These are phyloP conservation scores for Dictyophora rubrovolvata DNA, from an alignment of 768 basidiomycete genomes.

Conservation along the genomic window DNA sequence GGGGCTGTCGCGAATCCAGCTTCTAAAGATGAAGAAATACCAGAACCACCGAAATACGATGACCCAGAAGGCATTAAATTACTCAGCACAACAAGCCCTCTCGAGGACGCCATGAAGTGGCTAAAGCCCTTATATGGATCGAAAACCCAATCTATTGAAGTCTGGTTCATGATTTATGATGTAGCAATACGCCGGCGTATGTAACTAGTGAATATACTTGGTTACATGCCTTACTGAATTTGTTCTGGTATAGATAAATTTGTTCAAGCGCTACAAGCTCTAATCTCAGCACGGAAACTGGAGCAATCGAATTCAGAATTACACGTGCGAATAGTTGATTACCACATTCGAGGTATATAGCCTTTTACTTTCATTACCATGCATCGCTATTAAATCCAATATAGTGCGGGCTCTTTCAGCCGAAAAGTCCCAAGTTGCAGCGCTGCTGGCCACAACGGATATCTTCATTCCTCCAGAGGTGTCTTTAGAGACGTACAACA, in stretches of 20 bases:
- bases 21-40: slow-evolving; percentile 62
- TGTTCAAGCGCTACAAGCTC: slow-evolving; percentile 64
- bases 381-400: slow-evolving; percentile 2
- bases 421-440: slow-evolving; percentile 27
- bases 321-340: slow-evolving; percentile 59
- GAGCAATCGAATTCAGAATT: slow-evolving; percentile 53
- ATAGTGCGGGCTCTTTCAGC: slow-evolving; percentile 33
- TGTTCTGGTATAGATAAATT: slow-evolving; percentile 52
- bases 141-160: slow-evolving; percentile 45
- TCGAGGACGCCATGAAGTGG: slow-evolving; percentile 68
- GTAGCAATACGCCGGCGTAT: slow-evolving; percentile 72
- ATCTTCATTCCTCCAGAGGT: slow-evolving; percentile 47
- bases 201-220: not conserved
- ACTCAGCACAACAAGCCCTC: slow-evolving; percentile 46
- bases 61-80: slow-evolving; percentile 78
- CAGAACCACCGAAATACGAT: slow-evolving; percentile 51
- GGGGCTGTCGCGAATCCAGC: slow-evolving; percentile 24
- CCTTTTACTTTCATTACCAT: not conserved
- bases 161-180: slow-evolving; percentile 70
- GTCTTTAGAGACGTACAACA: slow-evolving; percentile 58
- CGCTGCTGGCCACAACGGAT: slow-evolving; percentile 36
- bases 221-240: not conserved
- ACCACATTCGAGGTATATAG: slow-evolving; percentile 43
- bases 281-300: slow-evolving; percentile 45
- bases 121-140: slow-evolving; percentile 52